Conservation (phyloP, 106 monocot species). For the Dactylorhiza incarnata region DNA sequence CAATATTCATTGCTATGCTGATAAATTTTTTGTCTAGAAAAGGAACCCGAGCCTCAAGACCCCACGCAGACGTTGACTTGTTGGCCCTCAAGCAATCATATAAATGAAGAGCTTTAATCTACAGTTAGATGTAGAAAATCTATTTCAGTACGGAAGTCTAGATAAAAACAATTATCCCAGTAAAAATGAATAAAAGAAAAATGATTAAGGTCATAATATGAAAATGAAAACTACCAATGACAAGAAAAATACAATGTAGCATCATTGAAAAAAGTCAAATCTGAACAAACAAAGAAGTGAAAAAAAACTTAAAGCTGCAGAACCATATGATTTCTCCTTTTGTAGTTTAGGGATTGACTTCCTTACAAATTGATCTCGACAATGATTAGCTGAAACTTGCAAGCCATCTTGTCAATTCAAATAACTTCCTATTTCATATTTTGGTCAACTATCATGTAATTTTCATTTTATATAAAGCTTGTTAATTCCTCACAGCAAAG, state of each 20-base stretch:
- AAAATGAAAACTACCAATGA: not conserved
- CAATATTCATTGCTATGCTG: constrained; percentile 56
- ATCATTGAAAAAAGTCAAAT: not conserved
- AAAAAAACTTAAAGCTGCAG: not conserved
- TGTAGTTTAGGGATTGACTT: not conserved
- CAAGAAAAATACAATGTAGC: not conserved
- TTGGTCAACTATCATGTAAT: not conserved
- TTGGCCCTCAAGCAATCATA: constrained; percentile 80
- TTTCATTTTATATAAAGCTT: not conserved
- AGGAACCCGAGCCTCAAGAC: constrained; percentile 65
- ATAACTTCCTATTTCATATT: no score
- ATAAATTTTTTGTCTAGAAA: constrained; percentile 62
- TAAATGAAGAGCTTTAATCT: constrained; percentile 63
- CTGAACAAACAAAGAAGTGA: not conserved
- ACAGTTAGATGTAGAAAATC: constrained; percentile 6
- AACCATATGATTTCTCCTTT: not conserved
- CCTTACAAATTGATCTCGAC: not conserved
- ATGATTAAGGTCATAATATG: not conserved
- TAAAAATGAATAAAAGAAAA: not conserved
- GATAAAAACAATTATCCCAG: not conserved
- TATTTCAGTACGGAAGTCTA: not conserved
- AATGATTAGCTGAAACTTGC: not conserved
- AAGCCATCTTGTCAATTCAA: no score
- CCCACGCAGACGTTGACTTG: constrained; percentile 67
- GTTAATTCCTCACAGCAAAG: not conserved